Percentiles rank a stretch among this genome's conserved stretches.
phyloP scores from a whole-genome alignment of 2,329 filamentous ascomycete species.

The Rutstroemia sp. region DNA sequence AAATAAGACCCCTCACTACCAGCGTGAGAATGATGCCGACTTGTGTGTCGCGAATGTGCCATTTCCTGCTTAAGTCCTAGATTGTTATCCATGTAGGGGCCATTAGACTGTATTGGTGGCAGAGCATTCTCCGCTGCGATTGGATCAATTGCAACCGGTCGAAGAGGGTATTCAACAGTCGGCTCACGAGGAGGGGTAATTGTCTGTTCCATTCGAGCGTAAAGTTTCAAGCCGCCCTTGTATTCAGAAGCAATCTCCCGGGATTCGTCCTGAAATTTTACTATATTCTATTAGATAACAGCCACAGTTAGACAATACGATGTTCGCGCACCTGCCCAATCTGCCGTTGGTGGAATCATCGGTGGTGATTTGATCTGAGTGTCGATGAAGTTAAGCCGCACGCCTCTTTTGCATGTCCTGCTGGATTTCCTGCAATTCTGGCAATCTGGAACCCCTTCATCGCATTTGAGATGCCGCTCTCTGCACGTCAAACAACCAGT shows the following conservation, averaged over 20 bases:
- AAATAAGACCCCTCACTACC: slow-evolving; percentile 28
- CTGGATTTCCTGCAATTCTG: slow-evolving; percentile 86
- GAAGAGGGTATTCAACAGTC: slow-evolving; percentile 20
- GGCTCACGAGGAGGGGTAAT: slow-evolving; percentile 27
- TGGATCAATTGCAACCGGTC: slow-evolving; percentile 14
- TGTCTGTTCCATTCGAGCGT: slow-evolving; percentile 47
- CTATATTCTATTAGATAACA: slow-evolving; percentile 28
- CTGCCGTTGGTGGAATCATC: slow-evolving; percentile 50
- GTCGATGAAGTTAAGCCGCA: slow-evolving; percentile 88
- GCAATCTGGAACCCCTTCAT: slow-evolving; percentile 39
- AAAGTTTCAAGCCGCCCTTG: slow-evolving; percentile 66
- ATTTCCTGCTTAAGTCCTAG: slow-evolving; percentile 21
- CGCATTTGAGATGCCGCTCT: slow-evolving; percentile 85
- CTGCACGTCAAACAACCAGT: slow-evolving; percentile 89
- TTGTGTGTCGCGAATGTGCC: slow-evolving; percentile 21
- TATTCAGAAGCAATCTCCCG: slow-evolving; percentile 88
- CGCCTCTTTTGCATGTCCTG: slow-evolving; percentile 74
- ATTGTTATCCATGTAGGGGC: slow-evolving; percentile 21
- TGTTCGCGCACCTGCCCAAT: slow-evolving; percentile 50
- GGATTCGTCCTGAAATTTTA: slow-evolving; percentile 84
- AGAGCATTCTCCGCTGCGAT: slow-evolving; percentile 21
- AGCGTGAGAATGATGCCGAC: slow-evolving; percentile 28
- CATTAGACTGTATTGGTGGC: slow-evolving; percentile 25
- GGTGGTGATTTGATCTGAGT: slow-evolving; percentile 63
- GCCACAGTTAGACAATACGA: background rate